phyloP scores from a whole-genome alignment of 2,329 filamentous ascomycete genomes.

The Aspergillus brunneoviolaceus region DNA sequence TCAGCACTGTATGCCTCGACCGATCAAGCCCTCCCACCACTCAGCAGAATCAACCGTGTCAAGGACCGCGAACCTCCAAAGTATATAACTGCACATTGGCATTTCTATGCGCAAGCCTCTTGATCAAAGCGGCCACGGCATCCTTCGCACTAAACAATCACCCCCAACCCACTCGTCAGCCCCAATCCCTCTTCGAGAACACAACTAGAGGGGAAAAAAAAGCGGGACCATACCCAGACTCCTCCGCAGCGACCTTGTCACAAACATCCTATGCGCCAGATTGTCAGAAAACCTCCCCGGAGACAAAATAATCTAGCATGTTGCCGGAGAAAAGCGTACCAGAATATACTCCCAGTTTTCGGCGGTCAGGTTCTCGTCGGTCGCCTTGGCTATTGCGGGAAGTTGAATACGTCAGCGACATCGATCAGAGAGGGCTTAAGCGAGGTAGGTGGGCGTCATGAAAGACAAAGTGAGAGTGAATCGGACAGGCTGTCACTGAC shows the following conservation, averaged over 20 bases:
- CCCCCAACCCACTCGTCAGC: slow-evolving; percentile 14
- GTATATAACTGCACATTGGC: slow-evolving; percentile 96
- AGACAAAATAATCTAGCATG: too few species aligned
- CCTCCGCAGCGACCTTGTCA: slow-evolving; percentile 56
- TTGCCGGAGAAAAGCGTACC: slow-evolving; percentile 37
- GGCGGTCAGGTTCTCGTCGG: slow-evolving; percentile 93
- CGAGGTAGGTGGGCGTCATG: too few species aligned
- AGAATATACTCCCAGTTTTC: slow-evolving; percentile 75
- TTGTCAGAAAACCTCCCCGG: slow-evolving; percentile 9
- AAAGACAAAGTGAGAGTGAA: too few species aligned
- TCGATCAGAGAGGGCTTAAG: neutral
- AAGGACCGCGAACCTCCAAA: slow-evolving; percentile 61
- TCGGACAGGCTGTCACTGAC: slow-evolving; percentile 44
- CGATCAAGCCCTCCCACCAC: too few species aligned
- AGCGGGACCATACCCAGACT: slow-evolving; percentile 42
- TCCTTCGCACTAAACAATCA: slow-evolving; percentile 63
- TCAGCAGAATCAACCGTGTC: too few species aligned
- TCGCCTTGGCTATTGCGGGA: slow-evolving; percentile 66
- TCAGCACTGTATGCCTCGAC: slow-evolving; percentile 2
- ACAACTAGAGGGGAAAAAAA: neutral
- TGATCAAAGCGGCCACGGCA: slow-evolving; percentile 86
- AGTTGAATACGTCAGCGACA: slow-evolving; percentile 27
- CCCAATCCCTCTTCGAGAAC: neutral
- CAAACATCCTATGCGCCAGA: slow-evolving; percentile 54
- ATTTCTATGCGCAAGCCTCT: slow-evolving; percentile 86